Evolutionary conservation across 208 protist genomes (phyloP).

Genomic region (Novymonas esmeraldas): DNA sequence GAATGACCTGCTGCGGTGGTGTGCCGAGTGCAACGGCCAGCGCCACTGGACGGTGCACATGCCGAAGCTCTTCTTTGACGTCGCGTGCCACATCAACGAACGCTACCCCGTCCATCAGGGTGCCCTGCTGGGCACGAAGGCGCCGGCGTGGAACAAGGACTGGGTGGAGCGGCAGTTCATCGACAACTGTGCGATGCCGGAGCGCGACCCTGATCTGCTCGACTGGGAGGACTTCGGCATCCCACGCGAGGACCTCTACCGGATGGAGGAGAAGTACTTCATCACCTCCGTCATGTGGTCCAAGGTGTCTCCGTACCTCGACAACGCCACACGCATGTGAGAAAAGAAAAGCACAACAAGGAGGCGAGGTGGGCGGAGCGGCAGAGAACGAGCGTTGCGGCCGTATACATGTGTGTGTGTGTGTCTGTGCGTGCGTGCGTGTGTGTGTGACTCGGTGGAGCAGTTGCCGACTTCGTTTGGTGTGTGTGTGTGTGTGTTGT

Average conservation of each 20-base stretch:
- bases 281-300: slow-evolving; percentile 87
- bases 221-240: slow-evolving; percentile 94
- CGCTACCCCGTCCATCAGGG: slow-evolving; percentile 78
- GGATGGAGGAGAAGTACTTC: slow-evolving; percentile 93
- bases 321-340: slow-evolving; percentile 77
- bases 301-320: slow-evolving; percentile 71
- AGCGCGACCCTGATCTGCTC: slow-evolving; percentile 88
- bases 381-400: too few relatives aligned
- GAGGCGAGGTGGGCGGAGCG: too few relatives aligned
- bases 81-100: slow-evolving; percentile 79
- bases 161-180: slow-evolving; percentile 91
- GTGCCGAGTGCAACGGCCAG: slow-evolving; percentile 81
- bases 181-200: slow-evolving; percentile 88
- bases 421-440: slow-evolving; percentile 12
- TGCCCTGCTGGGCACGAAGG: slow-evolving; percentile 65
- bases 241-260: slow-evolving; percentile 87
- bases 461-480: too few relatives aligned
- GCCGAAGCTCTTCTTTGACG: slow-evolving; percentile 74
- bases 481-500: neutral
- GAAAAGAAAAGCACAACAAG: slow-evolving; percentile 1
- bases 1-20: slow-evolving; percentile 89
- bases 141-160: slow-evolving; percentile 85
- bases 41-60: slow-evolving; percentile 67
- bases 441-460: slow-evolving; percentile 1
- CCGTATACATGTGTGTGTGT: neutral